Evolutionary conservation across 495 filamentous ascomycete genomes (phyloP), one percentile per base, ranked within the genome.

Genomic region (Aspergillus hancockii): DNA sequence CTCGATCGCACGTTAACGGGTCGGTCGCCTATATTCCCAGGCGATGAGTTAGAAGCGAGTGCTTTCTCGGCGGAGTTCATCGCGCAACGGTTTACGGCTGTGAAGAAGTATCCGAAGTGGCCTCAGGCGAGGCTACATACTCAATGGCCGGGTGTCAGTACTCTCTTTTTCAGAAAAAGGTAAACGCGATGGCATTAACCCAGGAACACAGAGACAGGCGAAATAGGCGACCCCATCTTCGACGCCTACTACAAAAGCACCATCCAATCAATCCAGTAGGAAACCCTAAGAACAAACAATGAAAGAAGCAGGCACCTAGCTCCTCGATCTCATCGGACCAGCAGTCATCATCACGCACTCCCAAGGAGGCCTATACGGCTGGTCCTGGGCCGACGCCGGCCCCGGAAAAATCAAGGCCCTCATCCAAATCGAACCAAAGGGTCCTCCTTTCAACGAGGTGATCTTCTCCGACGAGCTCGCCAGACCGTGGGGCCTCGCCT

Each of bases 101-200:
- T 66, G 47, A 57, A 68, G 47, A 59, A 74, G n/a, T 46, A 61
- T 53, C 65, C 63, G n/a, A 63, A 63, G 8, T 84, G 77, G 73
- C 72, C 73, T 0, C 75, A 76, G 63, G 78, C 79, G 18, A 54
- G 64, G 31, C 63, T 74, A 21, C 81, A 83, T 54, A 79, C 74
- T n/a, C 80, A 85, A 71, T 85, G 80, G 77, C 81, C 82, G 13
- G 81, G 82, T 32, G 34, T 36, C 4, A 70, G 68, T 8, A 81
- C 81, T 8, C 55, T 3, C 25, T 28, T 7, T 3, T 7, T 28
- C 25, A 28, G n/a, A n/a, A n/a, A n/a, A 32, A 32, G 10, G 31
- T 10, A 32, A 32, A 32, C 31, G 5, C 6, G 31, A 32, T 32
- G 31, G 31, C 13, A 36, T 10, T 36, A 36, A 36, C 34, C 8